Percentiles rank a stretch among this genome's conserved stretches.
These are phyloP conservation scores for Picea glauca DNA, from an alignment of 75 land plant genomes.

Conservation along the genomic window DNA sequence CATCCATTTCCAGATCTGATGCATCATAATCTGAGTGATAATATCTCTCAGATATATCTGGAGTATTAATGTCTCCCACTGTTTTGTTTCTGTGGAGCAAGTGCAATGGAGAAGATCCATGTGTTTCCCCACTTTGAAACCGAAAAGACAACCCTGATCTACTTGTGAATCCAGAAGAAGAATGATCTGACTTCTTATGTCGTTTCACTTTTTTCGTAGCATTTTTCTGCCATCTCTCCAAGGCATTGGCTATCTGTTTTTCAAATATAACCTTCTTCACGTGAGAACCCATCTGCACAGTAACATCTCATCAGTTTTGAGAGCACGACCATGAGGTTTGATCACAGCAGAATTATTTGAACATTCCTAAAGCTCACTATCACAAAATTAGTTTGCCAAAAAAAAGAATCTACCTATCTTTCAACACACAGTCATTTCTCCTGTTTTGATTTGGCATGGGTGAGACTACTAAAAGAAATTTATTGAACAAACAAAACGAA, in stretches of 20 bases:
- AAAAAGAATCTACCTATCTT: no score
- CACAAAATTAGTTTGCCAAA: no score
- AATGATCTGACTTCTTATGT: neutral
- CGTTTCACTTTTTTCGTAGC: constrained; percentile 3
- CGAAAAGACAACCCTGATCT: neutral
- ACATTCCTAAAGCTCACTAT: no score
- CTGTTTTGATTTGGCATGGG: no score
- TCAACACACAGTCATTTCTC: no score
- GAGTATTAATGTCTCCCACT: constrained; percentile 4
- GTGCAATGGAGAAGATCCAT: neutral
- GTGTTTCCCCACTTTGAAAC: constrained; percentile 8
- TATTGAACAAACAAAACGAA: no score
- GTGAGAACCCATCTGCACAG: constrained; percentile 22
- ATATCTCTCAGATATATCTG: neutral
- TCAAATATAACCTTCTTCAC: constrained; percentile 16
- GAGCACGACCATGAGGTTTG: neutral
- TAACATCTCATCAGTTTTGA: neutral
- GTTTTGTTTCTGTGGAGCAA: neutral
- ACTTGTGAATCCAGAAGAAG: neutral
- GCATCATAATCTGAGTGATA: neutral
- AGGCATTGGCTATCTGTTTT: constrained; percentile 23
- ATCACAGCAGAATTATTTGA: neutral
- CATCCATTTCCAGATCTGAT: neutral
- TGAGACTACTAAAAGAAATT: no score
- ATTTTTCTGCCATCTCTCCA: constrained; percentile 22